Evolutionary conservation across 2,329 filamentous ascomycete species (phyloP).

Genomic region (Exophiala spinifera): DNA sequence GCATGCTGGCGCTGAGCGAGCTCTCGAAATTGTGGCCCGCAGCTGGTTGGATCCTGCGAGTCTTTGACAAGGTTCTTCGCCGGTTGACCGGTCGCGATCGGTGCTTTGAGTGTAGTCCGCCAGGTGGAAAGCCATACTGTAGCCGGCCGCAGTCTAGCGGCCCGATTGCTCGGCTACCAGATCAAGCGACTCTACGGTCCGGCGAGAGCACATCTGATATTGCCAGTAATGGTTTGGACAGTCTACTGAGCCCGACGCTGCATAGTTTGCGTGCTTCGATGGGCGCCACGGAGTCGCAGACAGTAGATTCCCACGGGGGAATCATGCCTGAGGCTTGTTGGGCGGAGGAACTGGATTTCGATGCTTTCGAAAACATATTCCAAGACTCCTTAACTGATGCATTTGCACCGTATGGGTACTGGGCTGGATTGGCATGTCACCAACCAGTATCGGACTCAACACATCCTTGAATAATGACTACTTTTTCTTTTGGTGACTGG

Average conservation of each 20-base stretch:
- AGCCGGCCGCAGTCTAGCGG: constrained; percentile 1
- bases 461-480: constrained; percentile 3
- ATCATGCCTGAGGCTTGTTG: constrained; percentile 4
- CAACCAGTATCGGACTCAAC: constrained; percentile 2
- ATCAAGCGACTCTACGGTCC: constrained; percentile 1
- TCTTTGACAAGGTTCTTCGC: constrained; percentile 4
- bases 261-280: constrained; percentile 1
- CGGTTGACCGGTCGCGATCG: constrained; percentile 6
- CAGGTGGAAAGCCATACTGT: constrained; percentile 2
- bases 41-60: constrained; percentile 14
- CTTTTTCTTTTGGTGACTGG: constrained; percentile 1
- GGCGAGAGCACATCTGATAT: constrained; percentile 3
- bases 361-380: constrained; percentile 4
- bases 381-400: constrained; percentile 2
- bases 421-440: constrained; percentile 3
- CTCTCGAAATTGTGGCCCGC: constrained; percentile 27
- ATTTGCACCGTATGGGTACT: constrained; percentile 4
- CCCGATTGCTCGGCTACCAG: constrained; percentile 1
- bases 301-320: background rate
- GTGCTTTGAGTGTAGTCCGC: constrained; percentile 1
- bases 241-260: constrained; percentile 2
- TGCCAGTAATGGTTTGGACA: constrained; percentile 4
- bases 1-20: constrained; percentile 29
- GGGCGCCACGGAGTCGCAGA: constrained; percentile 1
- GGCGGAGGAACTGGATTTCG: constrained; percentile 5